phyloP scores from a whole-genome alignment of 1,284 basidiomycete species.

The Leccinum griseonigrum region DNA sequence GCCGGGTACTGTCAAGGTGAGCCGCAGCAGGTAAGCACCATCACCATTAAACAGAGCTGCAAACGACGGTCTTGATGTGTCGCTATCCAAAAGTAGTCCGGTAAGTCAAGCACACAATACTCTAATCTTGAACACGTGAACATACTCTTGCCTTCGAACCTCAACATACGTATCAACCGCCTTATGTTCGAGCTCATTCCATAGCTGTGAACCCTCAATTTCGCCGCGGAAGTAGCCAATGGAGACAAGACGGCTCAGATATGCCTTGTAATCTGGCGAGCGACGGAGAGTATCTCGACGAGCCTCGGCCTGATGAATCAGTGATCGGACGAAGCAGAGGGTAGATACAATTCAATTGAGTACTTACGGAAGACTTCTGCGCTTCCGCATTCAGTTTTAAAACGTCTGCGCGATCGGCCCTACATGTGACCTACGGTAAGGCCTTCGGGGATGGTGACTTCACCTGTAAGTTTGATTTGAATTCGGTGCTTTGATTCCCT shows the following conservation, averaged over 20 bases:
- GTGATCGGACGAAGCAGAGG: not conserved
- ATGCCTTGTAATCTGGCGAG: conserved; percentile 64
- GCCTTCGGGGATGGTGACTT: not conserved
- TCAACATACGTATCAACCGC: conserved; percentile 69
- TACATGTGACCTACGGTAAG: too few species aligned
- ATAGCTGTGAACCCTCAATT: conserved; percentile 70
- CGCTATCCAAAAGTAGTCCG: conserved; percentile 35
- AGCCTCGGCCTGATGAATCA: conserved; percentile 48
- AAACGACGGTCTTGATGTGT: conserved; percentile 67
- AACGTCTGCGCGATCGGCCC: conserved; percentile 34
- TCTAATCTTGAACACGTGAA: conserved; percentile 9
- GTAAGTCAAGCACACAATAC: conserved; percentile 4
- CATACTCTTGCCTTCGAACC: conserved; percentile 65
- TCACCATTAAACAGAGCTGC: conserved; percentile 51
- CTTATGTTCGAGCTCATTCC: conserved; percentile 70
- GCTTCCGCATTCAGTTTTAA: conserved; percentile 38
- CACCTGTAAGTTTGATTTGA: not conserved
- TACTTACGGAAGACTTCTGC: conserved; percentile 48
- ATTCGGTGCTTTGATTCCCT: not conserved
- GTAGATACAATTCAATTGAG: not conserved
- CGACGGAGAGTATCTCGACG: conserved; percentile 63
- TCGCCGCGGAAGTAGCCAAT: conserved; percentile 78
- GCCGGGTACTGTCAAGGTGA: too few species aligned
- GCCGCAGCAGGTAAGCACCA: too few species aligned
- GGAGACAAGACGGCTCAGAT: conserved; percentile 61